Base-by-base conservation (phyloP, 2,329 filamentous ascomycete genomes). In the Alternaria conjuncta region DNA sequence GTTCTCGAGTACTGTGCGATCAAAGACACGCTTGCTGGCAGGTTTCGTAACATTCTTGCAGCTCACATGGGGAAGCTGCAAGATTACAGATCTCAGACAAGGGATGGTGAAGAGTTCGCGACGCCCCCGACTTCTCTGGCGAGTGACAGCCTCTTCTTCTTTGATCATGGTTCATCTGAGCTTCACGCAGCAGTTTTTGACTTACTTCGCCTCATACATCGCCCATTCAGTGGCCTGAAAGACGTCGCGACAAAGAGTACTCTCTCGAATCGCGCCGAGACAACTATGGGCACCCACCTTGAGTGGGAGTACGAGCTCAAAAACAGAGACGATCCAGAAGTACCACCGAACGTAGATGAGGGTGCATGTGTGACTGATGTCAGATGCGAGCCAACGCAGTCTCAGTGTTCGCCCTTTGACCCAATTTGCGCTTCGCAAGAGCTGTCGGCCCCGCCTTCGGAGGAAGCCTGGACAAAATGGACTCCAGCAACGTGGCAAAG, bases 151-250 rank as follows among this genome's bases (percentile, higher is more conserved):
- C 61, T 72, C 13, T 66, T 71, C 58, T 57, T 25, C 15, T 47
- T 66, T 1, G 36, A 62, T 2, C 26, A 23, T 7, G 67, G 67
- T 15, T 43, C 60, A 2, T 66, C 67, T 2, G 45, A 53, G 8
- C 62, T 71, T 11, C 64, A 69, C 13, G 23, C 32, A 26, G 56
- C 66, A 13, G 63, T 69, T 6, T 60, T 64, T 3, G 47, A 64
- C 9, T 60, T 72, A 12, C 63, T 71, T 21, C 47, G 47, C 5
- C 46, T 63, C n/a, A 57, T 70, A 8, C 68, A 66, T 21, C 54
- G 58, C 12, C 69, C 68, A 2, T 69, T 71, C 25, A 54, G 56
- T 36, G 55, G 57, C 15, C 26, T 63, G 23, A 21, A 26, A 18
- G 41, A 55, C 18, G 50, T 65, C 21, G 15, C 30, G 18, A n/a